A percentile compares a stretch with the other conserved stretches of the same genome.
phyloP scores from a whole-genome alignment of 2,329 filamentous ascomycete species.

The Cladosporium sp. region DNA sequence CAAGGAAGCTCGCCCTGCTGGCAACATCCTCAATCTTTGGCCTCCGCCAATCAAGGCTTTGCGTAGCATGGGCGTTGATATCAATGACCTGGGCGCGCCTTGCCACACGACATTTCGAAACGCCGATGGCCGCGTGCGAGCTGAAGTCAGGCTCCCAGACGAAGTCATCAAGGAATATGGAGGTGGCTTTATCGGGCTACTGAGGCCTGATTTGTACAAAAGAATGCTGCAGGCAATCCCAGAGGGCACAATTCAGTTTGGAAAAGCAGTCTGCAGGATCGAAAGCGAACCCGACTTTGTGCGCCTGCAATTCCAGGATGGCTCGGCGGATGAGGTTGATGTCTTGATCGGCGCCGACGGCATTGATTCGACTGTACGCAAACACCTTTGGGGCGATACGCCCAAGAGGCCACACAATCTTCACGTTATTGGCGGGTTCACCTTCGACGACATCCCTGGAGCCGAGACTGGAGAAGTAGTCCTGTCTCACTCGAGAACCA shows the following conservation, averaged over 20 bases:
- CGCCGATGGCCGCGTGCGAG: not conserved
- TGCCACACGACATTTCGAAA: not conserved
- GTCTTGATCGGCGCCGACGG: slow-evolving; percentile 37
- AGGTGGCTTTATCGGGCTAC: slow-evolving; percentile 38
- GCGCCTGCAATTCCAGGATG: not conserved
- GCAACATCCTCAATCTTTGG: slow-evolving; percentile 9
- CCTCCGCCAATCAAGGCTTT: slow-evolving; percentile 9
- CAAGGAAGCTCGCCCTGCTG: slow-evolving; percentile 21
- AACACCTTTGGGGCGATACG: not conserved
- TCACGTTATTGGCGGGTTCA: slow-evolving; percentile 41
- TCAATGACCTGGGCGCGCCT: not conserved
- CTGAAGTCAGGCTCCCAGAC: not conserved
- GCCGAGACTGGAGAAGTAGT: slow-evolving; percentile 30
- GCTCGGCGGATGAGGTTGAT: slow-evolving; percentile 28
- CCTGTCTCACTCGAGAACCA: not conserved
- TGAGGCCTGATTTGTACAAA: slow-evolving; percentile 46
- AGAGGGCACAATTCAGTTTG: slow-evolving; percentile 26
- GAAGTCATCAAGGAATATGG: not conserved
- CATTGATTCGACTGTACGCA: slow-evolving; percentile 34
- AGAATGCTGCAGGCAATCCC: slow-evolving; percentile 40
- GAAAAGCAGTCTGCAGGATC: not conserved
- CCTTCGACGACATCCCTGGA: slow-evolving; percentile 34
- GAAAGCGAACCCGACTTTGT: not conserved
- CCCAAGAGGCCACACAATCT: slow-evolving; percentile 9
- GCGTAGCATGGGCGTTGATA: slow-evolving; percentile 4